phyloP scores from a whole-genome alignment of 2,329 filamentous ascomycete species.

The Arthrocladium fulminans region DNA sequence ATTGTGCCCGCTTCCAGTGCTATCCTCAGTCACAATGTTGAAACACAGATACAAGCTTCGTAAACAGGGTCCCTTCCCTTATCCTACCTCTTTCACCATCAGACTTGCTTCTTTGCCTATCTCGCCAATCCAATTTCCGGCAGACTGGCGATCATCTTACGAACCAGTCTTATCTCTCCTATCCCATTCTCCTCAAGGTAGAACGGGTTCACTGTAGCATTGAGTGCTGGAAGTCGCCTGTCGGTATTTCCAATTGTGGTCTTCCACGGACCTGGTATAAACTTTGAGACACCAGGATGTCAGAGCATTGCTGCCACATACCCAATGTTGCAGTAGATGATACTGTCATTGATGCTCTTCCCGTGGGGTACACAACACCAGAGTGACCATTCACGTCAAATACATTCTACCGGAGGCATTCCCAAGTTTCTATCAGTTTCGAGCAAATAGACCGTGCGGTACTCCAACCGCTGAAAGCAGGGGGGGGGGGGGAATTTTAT shows the following conservation, averaged over 20 bases:
- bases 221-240: constrained; percentile 13
- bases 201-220: constrained; percentile 14
- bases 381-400: constrained; percentile 7
- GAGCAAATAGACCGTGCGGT: constrained; percentile 9
- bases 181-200: constrained; percentile 12
- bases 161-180: constrained; percentile 10
- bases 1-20: constrained; percentile 13
- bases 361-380: constrained; percentile 14
- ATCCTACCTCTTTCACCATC: constrained; percentile 11
- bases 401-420: constrained; percentile 11
- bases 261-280: constrained; percentile 6
- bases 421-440: constrained; percentile 14
- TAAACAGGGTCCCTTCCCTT: constrained; percentile 10
- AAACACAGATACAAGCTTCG: constrained; percentile 12
- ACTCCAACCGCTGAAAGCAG: too few relatives aligned
- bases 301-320: constrained; percentile 17
- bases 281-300: constrained; percentile 9
- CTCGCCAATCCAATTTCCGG: constrained; percentile 13
- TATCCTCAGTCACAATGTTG: background rate
- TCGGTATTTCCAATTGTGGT: constrained; percentile 10
- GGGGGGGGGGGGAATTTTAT: too few relatives aligned
- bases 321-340: constrained; percentile 15
- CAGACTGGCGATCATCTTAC: constrained; percentile 13
- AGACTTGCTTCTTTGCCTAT: constrained; percentile 14
- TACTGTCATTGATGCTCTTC: constrained; percentile 13